These are phyloP conservation scores for Orbilia quercus DNA, from an alignment of 2,329 filamentous ascomycete species.

Conservation along the genomic window DNA sequence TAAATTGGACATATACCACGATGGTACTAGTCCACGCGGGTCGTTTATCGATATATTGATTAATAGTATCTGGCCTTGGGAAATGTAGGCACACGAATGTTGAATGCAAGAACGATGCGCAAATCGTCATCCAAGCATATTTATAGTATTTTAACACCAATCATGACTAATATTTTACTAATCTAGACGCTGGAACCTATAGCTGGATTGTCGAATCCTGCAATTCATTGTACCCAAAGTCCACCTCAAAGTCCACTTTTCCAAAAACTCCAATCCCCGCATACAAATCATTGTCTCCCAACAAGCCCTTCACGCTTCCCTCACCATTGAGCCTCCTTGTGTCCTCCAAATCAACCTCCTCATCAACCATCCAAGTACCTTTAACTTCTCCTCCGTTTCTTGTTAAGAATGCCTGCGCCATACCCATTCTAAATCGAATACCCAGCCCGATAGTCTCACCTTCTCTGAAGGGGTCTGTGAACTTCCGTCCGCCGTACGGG, in stretches of 20 bases:
- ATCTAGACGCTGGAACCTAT: conserved; percentile 8
- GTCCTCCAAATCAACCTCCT: conserved; percentile 72
- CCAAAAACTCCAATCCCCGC: conserved; percentile 78
- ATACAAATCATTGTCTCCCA: conserved; percentile 77
- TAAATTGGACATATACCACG: conserved; percentile 6
- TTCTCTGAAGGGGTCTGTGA: conserved; percentile 72
- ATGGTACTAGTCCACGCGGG: background rate
- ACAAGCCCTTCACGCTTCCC: conserved; percentile 69
- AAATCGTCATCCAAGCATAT: too few species aligned
- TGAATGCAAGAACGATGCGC: background rate
- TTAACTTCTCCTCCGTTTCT: conserved; percentile 70
- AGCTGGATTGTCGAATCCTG: conserved; percentile 51
- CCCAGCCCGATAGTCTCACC: conserved; percentile 78
- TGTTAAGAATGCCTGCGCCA: conserved; percentile 74
- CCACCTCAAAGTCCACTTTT: conserved; percentile 65
- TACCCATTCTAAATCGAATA: conserved; percentile 69
- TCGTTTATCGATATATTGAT: background rate
- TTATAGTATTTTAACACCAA: too few species aligned
- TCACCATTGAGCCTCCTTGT: conserved; percentile 31
- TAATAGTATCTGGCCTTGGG: background rate
- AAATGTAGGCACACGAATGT: background rate
- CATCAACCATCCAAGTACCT: conserved; percentile 77
- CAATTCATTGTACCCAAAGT: conserved; percentile 66
- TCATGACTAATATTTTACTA: too few species aligned
- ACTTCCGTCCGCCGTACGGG: conserved; percentile 76